A percentile compares a stretch with the other conserved stretches of the same genome.
Evolutionary conservation across 2,329 filamentous ascomycete genomes (phyloP).

Genomic region (Hirsutella rhossiliensis): DNA sequence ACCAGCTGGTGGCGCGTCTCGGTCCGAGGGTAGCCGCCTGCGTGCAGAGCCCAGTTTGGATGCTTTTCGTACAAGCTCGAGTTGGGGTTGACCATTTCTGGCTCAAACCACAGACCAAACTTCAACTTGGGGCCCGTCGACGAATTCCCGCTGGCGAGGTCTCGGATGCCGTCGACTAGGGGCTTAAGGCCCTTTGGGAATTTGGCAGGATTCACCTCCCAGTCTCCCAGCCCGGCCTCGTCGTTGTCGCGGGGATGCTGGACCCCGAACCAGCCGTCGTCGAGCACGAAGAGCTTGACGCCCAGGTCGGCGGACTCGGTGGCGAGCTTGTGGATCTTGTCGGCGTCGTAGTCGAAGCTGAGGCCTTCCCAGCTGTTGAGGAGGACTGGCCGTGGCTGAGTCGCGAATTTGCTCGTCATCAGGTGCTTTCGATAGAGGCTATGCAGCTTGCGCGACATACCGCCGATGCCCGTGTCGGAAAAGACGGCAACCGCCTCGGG

Average conservation of each 20-base stretch:
- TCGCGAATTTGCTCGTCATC: slow-evolving; percentile 42
- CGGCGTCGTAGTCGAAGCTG: slow-evolving; percentile 44
- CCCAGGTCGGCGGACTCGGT: slow-evolving; percentile 45
- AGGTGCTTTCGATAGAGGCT: slow-evolving; percentile 49
- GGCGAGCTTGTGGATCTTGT: slow-evolving; percentile 41
- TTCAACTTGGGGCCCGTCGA: slow-evolving; percentile 32
- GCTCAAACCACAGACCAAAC: slow-evolving; percentile 57
- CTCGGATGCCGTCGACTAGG: slow-evolving; percentile 38
- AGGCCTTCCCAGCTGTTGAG: slow-evolving; percentile 58
- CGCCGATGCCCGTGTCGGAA: slow-evolving; percentile 44
- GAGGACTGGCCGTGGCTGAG: slow-evolving; percentile 38
- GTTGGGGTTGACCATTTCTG: slow-evolving; percentile 55
- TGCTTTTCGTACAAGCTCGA: slow-evolving; percentile 49
- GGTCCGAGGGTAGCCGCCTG: slow-evolving; percentile 42
- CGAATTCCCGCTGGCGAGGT: slow-evolving; percentile 32
- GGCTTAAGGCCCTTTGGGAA: slow-evolving; percentile 45
- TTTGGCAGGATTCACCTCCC: slow-evolving; percentile 43
- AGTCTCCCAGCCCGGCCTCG: slow-evolving; percentile 48
- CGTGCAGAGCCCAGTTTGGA: slow-evolving; percentile 51
- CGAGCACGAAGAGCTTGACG: slow-evolving; percentile 50
- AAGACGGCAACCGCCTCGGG: slow-evolving; percentile 53
- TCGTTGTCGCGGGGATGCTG: slow-evolving; percentile 47
- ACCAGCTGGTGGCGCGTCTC: slow-evolving; percentile 47
- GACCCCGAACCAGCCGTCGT: slow-evolving; percentile 55
- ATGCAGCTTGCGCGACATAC: slow-evolving; percentile 51